Base-by-base conservation (phyloP, 495 filamentous ascomycete species). In the Cercophora sp. region DNA sequence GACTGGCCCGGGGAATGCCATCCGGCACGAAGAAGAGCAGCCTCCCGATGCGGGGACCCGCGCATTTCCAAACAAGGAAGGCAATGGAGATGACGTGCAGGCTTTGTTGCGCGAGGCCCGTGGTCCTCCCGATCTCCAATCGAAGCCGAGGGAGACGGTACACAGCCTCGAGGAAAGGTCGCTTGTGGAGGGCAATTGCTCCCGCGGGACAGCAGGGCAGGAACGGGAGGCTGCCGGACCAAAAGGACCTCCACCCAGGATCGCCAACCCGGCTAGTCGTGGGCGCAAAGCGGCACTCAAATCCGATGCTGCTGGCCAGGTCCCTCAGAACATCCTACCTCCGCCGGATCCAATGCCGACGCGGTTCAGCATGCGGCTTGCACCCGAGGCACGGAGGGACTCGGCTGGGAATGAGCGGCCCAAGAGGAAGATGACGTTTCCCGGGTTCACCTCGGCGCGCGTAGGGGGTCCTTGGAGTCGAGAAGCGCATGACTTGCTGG, bases 391-490 rank as follows among this genome's bases (percentile, higher is more conserved):
- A 27, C 47, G 31, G 16, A 42, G 16, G 23, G 59, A 55, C 16
- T 34, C 34, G 27, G 18, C 40, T 48, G 51, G 34, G 13, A 24
- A 55, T 37, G 49, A 60, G 31, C 59, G 61, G 32, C 59, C 62
- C 22, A 69, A 52, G 43, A 48, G 49, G 23, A 57, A 42, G 32
- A 67, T 68, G 58, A 54, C 18, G 36, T 61, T 66, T 48, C 65
- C 68, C 13, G 71, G 68, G n/a, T 77, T 76, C 31, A 43, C 52
- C 10, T 67, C 62, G 54, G 67, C 63, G 18, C 70, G 60, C 40
- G 69, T 63, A 16, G 72, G 70, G 5, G 78, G 76, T 1, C 71
- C 76, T 1, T 80, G 78, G 77, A 79, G 78, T 54, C 70, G 70
- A 42, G 76, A 81, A 50, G 74, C 77, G 8, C 58, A 72, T 51